Evolutionary conservation across 2,329 filamentous ascomycete genomes (phyloP), one percentile per base, ranked within the genome.

Genomic region (Hypoxylon sp.): DNA sequence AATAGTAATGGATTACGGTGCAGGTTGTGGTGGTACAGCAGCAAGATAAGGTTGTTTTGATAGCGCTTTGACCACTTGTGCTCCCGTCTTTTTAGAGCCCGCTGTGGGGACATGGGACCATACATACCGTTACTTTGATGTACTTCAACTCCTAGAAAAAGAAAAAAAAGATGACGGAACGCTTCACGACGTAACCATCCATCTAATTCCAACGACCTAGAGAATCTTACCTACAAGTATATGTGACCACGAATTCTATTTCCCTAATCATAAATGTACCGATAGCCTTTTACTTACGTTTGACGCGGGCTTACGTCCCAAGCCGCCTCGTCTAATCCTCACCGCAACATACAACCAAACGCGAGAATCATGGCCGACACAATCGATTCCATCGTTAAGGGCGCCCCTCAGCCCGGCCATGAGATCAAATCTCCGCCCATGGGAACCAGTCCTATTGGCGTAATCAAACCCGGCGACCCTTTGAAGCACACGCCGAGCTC

Each of bases 301-400:
- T 55, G 61, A 67, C 52, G 69, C 60, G 66, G 69, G 63, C 66
- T 58, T 61, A 67, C 63, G 63, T 66, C 65, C 70, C 57, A 57
- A 46, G 39, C 57, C 57, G 62, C 55, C 63, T 69, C 63, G 52
- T 55, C 54, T 65, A 22, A 63, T 64, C 44, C 44, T 26, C 46
- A 58, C 47, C 47, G 29, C 29, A 39, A 46, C 19, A 22, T 39
- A 35, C 51, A 58, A 48, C 46, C 31, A 58, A 29, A 62, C 57
- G 37, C 68, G 19, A 68, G 9, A 68, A 67, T 10, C 61, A 91
- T 92, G 89, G 84, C 88, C 74, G 87, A 90, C 78, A 84, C 88
- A 69, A 86, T 97, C 77, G 94, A 98, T 83, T 94, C 94, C 76
- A 88, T 97, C 76, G 93, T 98, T 83, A 98, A 98, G 83, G 95